Evolutionary conservation across 176 grass and related monocot species (phyloP), one percentile per base, ranked within the genome.

Genomic region (Rhipidocladum racemiflorum): DNA sequence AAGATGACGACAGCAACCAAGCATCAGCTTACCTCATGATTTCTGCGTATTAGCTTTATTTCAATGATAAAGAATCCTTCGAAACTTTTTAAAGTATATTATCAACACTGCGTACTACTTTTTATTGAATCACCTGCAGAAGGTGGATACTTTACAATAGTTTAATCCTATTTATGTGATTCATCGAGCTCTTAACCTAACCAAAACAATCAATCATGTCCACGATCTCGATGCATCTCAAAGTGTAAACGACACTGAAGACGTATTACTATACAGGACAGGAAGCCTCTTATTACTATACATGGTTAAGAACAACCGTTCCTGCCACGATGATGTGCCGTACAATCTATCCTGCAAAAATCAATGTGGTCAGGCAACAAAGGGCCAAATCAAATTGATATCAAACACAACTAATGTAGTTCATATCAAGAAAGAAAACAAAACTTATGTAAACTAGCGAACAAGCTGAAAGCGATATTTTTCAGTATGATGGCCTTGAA

Each of bases 251-350:
- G 6, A 74, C 38, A 79, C 56, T 56, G 38, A 79, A 70, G 65
- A 71, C 16, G 25, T n/a, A n/a, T 30, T 28, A 38, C 50, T n/a
- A 28, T 51, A 28, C 45, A 82, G 17, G 38, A 72, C 29, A 61
- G 9, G 72, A 82, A 90, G 57, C 65, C 57, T 85, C 23, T 82
- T 86, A 83, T 60, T 48, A 30, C 60, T 84, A n/a, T 84, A 85
- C 66, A 86, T 70, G 64, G 54, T 88, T 44, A 79, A 57, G 78
- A 77, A 72, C 4, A 65, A 67, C 69, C 38, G 6, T 60, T 43
- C 48, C 40, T 74, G 54, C 65, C 30, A 57, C 2, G 18, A 7
- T 18, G 11, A 18, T n/a, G 18, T 32, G 18, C 15, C 0, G 7
- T 68, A 21, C 9, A 54, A 57, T 76, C 83, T 72, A 46, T 35